Base-by-base conservation (phyloP, 1,139 yeast genomes). In the Candida buenavistaensis region DNA sequence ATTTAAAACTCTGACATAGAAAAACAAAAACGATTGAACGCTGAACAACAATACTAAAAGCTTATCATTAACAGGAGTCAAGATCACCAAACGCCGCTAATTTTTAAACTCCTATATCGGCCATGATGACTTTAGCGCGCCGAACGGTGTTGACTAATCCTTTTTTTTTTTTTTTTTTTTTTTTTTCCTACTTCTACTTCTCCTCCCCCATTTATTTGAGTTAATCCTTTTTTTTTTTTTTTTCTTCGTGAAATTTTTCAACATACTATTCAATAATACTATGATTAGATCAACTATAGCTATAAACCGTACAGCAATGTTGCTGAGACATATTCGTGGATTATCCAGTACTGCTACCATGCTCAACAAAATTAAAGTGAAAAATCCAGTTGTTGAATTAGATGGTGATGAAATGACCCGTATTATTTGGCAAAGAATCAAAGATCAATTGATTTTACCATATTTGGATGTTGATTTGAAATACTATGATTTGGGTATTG, bases 371-470 rank as follows among this genome's bases (percentile, higher is more conserved):
- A 80, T 84, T 53, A 72, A 72, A 46, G 92, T 84, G 29, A 72
- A 72, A 51, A 79, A 72, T 39, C 92, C 94, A 28, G 73, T 84
- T 47, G 94, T 84, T 40, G 94, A 84, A 56, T 67, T 84, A 72
- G 92, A 84, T 52, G 94, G 94, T 46, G 94, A 84, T 61, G 94
- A 84, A 61, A 83, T 82, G 85, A 84, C 94, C 51, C 74, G 92
- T 62, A 83, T 84, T 59, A 84, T 84, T 61, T 84, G 94, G 94
- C 73, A 80, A 42, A 62, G 76, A 54, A 84, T 84, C 59, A 83
- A 82, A 57, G 79, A 78, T 42, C 74, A 80, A 56, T 71, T 84
- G 59, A 76, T 84, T 50, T 58, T 72, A 42, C 94, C 94, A 9
- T 83, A 77, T 57, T 64, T 84, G 47, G 83, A 84, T 47, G 72